Evolutionary conservation across 768 basidiomycete species (phyloP).

Genomic region (Amanita polypyramis): DNA sequence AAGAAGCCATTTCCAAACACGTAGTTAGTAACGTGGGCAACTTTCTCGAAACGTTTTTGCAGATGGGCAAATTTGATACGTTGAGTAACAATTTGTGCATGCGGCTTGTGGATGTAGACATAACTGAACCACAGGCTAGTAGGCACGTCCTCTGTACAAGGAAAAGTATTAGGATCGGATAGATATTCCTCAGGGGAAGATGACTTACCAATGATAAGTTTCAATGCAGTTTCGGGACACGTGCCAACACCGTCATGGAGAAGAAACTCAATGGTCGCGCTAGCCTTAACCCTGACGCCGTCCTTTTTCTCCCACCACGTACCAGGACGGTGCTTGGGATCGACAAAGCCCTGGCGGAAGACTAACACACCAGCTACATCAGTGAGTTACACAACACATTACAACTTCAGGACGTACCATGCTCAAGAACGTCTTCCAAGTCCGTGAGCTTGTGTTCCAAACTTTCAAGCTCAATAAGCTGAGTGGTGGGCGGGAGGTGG

Average conservation of each 20-base stretch:
- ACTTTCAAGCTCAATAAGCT: constrained; percentile 37
- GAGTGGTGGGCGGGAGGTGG: constrained; percentile 29
- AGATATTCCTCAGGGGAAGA: too few species aligned
- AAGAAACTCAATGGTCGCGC: constrained; percentile 24
- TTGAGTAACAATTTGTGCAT: constrained; percentile 25
- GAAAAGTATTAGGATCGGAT: too few species aligned
- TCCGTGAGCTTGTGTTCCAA: constrained; percentile 28
- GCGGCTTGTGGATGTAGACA: constrained; percentile 23
- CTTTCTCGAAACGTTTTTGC: constrained; percentile 22
- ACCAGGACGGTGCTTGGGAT: constrained; percentile 29
- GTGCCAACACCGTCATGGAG: constrained; percentile 27
- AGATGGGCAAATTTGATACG: constrained; percentile 27
- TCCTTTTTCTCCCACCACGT: constrained; percentile 35
- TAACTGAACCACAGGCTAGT: constrained; percentile 35
- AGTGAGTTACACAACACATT: constrained; percentile 10
- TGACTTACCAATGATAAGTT: constrained; percentile 35
- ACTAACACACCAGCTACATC: constrained; percentile 15
- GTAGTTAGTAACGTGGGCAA: constrained; percentile 39
- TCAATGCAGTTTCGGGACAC: constrained; percentile 32
- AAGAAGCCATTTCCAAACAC: constrained; percentile 32
- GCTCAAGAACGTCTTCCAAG: constrained; percentile 39
- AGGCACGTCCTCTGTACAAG: constrained; percentile 31
- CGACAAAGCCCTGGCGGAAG: constrained; percentile 36
- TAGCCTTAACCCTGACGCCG: constrained; percentile 25
- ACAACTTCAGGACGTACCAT: constrained; percentile 17